Evolutionary conservation across 2,329 filamentous ascomycete genomes (phyloP).

Genomic region (Clonostachys chloroleuca): DNA sequence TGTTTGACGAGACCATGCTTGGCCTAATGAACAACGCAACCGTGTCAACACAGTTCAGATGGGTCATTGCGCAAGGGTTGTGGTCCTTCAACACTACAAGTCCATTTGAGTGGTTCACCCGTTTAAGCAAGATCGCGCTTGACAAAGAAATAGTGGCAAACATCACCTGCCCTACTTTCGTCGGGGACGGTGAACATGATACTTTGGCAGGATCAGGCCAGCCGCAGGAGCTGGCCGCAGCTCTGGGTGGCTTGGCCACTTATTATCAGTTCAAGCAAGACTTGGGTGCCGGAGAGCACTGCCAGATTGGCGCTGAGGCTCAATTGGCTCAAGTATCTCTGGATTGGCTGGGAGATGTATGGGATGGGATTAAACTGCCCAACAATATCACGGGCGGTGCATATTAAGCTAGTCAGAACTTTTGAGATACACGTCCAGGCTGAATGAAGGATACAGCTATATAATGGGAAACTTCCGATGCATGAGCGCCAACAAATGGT

Average conservation of each 20-base stretch:
- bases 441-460: too few relatives aligned
- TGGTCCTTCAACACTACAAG: constrained; percentile 17
- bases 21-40: too few relatives aligned
- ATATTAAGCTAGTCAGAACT: too few relatives aligned
- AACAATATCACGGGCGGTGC: too few relatives aligned
- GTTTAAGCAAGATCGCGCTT: constrained; percentile 7
- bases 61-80: constrained; percentile 15
- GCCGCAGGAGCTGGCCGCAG: constrained; percentile 4
- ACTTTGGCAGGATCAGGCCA: constrained; percentile 6
- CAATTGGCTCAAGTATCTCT: too few relatives aligned
- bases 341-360: too few relatives aligned
- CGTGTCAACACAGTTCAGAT: constrained; percentile 9
- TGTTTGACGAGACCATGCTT: too few relatives aligned
- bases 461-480: too few relatives aligned
- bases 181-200: constrained; percentile 11
- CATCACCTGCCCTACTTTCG: constrained; percentile 14
- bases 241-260: constrained; percentile 5
- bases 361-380: too few relatives aligned
- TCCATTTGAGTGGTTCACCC: constrained; percentile 11
- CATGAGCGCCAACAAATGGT: too few relatives aligned
- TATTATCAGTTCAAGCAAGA: constrained; percentile 3
- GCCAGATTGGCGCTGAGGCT: constrained; percentile 7
- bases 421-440: too few relatives aligned
- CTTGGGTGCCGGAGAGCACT: constrained; percentile 7
- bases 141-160: constrained; percentile 6